phyloP scores from a whole-genome alignment of 164 flowering plant genomes.

The Tetrastigma voinierianum region DNA sequence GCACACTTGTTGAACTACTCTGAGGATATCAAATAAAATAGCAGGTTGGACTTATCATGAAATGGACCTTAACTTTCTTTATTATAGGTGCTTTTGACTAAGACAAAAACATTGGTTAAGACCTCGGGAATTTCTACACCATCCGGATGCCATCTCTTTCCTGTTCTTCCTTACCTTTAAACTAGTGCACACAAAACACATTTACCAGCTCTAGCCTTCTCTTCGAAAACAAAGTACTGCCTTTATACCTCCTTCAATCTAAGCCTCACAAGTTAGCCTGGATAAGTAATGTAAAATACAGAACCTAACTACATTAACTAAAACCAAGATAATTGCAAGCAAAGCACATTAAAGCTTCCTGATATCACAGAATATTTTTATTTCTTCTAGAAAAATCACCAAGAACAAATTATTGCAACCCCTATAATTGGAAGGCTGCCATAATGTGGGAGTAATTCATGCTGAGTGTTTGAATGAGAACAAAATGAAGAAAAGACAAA shows the following conservation, averaged over 20 bases:
- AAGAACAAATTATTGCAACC: too few species aligned
- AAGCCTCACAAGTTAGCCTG: too few species aligned
- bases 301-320: too few species aligned
- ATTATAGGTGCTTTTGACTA: background rate
- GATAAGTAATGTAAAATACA: too few species aligned
- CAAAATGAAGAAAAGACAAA: too few species aligned
- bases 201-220: background rate
- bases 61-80: background rate
- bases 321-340: too few species aligned
- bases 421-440: too few species aligned
- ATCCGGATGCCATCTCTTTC: background rate
- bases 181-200: background rate
- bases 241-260: background rate
- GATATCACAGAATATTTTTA: too few species aligned
- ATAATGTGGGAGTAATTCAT: too few species aligned
- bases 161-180: background rate
- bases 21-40: conserved; percentile 5
- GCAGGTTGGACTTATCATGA: background rate
- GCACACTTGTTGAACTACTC: conserved; percentile 8
- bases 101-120: background rate
- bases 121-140: background rate
- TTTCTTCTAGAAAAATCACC: too few species aligned
- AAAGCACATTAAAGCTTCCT: too few species aligned
- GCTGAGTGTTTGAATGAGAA: too few species aligned
- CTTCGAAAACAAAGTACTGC: background rate